These are phyloP conservation scores for Cyclotella baltica DNA, from an alignment of 108 stramenopile genomes.

Conservation along the genomic window DNA sequence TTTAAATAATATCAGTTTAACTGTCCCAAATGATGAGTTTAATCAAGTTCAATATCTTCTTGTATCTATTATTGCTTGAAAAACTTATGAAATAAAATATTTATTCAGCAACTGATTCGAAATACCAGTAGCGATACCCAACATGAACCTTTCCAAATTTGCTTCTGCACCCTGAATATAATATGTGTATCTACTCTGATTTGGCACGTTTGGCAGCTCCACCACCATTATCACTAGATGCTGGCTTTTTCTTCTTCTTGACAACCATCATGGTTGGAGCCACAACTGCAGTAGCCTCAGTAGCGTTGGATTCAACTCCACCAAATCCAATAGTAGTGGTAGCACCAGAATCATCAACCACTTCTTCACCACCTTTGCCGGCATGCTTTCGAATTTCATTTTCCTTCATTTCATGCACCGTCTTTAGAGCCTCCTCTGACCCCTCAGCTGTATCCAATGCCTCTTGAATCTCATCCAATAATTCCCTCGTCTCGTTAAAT, in stretches of 20 bases:
- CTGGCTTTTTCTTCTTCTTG: slow-evolving; percentile 59
- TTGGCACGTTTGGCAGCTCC: slow-evolving; percentile 29
- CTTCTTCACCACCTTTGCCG: slow-evolving; percentile 28
- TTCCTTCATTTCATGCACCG: slow-evolving; percentile 67
- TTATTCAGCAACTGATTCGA: no score
- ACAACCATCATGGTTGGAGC: slow-evolving; percentile 61
- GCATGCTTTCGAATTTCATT: slow-evolving; percentile 55
- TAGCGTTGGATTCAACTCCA: slow-evolving; percentile 13
- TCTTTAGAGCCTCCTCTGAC: slow-evolving; percentile 62
- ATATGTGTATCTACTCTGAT: slow-evolving; percentile 2
- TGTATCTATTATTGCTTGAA: no score
- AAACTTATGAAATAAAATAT: no score
- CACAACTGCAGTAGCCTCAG: slow-evolving; percentile 9
- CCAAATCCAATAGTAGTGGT: slow-evolving; percentile 57
- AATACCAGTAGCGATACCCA: no score
- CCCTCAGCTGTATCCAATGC: slow-evolving; percentile 75
- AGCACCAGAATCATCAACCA: slow-evolving; percentile 24
- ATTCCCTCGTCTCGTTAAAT: slow-evolving; percentile 45
- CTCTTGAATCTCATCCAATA: slow-evolving; percentile 89
- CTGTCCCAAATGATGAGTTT: no score
- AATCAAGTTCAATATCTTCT: no score
- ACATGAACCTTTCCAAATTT: no score
- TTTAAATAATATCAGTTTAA: no score
- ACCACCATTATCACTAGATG: background rate
- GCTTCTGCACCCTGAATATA: no score